Conservation (phyloP, 1,139 yeast species). For the Komagataea norvegica region DNA sequence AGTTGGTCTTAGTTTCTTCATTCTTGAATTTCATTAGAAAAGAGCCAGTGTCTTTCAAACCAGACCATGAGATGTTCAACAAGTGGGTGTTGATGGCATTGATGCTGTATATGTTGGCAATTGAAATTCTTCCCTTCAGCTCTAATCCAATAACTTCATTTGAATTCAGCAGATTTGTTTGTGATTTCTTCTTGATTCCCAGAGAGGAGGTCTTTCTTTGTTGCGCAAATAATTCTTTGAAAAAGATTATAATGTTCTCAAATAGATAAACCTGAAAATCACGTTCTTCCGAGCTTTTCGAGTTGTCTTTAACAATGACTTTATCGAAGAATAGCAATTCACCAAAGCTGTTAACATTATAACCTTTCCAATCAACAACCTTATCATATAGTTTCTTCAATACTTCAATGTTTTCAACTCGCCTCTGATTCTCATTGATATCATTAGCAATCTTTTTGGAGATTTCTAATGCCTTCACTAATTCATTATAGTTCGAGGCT, state of each 20-base stretch:
- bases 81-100: slow-evolving; percentile 42
- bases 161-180: slow-evolving; percentile 18
- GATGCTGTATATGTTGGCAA: slow-evolving; percentile 58
- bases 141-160: slow-evolving; percentile 38
- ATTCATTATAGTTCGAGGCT: slow-evolving; percentile 61
- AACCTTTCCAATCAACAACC: slow-evolving; percentile 94
- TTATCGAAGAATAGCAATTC: slow-evolving; percentile 74
- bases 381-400: slow-evolving; percentile 65
- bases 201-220: slow-evolving; percentile 32
- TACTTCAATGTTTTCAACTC: slow-evolving; percentile 78
- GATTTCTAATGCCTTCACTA: slow-evolving; percentile 63
- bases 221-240: slow-evolving; percentile 44
- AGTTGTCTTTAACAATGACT: slow-evolving; percentile 66
- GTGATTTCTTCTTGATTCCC: slow-evolving; percentile 23
- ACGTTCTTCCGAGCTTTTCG: slow-evolving; percentile 53
- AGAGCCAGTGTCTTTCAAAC: slow-evolving; percentile 71
- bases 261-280: slow-evolving; percentile 88
- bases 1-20: slow-evolving; percentile 66
- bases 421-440: slow-evolving; percentile 91
- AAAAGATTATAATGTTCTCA: slow-evolving; percentile 81
- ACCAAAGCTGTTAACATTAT: slow-evolving; percentile 76
- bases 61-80: slow-evolving; percentile 72
- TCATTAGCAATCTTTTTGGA: slow-evolving; percentile 72
- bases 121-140: slow-evolving; percentile 65
- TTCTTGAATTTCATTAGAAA: slow-evolving; percentile 64